Percentiles rank a stretch among this genome's conserved stretches.
Evolutionary conservation across 345 rosid genomes (phyloP).

Genomic region (Pugionium dolabratum): DNA sequence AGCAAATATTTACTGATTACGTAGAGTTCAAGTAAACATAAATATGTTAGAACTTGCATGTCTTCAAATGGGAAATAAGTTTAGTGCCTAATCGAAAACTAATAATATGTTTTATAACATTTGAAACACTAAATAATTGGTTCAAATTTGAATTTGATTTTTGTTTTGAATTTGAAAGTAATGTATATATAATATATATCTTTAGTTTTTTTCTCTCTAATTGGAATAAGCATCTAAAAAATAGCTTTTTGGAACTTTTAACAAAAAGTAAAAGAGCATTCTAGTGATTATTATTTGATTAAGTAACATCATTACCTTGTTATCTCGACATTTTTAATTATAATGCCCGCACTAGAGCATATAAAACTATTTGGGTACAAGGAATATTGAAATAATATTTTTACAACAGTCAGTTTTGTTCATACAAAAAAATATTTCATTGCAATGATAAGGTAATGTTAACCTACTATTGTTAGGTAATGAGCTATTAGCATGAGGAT

Average conservation of each 20-base stretch:
- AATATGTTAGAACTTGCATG: too few species aligned
- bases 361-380: conserved; percentile 2
- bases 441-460: conserved; percentile 1
- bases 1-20: too few species aligned
- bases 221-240: conserved; percentile 40
- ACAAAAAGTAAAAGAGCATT: conserved; percentile 7
- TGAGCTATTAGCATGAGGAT: neutral
- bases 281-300: conserved; percentile 35
- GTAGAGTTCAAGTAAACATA: too few species aligned
- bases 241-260: conserved; percentile 22
- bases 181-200: conserved; percentile 3
- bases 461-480: neutral
- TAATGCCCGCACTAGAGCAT: conserved; percentile 19
- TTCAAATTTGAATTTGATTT: too few species aligned
- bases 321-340: conserved; percentile 15
- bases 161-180: too few species aligned
- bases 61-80: too few species aligned
- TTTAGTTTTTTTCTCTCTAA: conserved; percentile 14
- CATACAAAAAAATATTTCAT: neutral
- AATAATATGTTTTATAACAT: too few species aligned
- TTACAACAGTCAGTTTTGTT: too few species aligned
- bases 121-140: too few species aligned
- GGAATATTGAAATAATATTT: too few species aligned
- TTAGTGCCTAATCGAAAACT: too few species aligned
- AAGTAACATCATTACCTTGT: conserved; percentile 34